Evolutionary conservation across 1,139 yeast species (phyloP), one percentile per base, ranked within the genome.

Genomic region (Protomyces lactucae-debilis): DNA sequence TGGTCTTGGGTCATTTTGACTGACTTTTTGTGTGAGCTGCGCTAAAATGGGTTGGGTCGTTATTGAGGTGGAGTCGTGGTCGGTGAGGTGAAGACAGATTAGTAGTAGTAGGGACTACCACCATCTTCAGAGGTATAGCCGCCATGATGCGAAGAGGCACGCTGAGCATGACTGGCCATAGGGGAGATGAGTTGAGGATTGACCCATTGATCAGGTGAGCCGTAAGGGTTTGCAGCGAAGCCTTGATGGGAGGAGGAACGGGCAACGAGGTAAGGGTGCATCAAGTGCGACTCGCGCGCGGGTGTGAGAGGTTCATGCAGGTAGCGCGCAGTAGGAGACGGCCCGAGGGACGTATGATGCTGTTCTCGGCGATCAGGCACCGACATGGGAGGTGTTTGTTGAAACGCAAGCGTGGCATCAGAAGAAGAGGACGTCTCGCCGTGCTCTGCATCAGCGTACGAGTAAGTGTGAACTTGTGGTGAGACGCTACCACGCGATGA

Each of bases 111-210:
- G 23, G 48, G 25, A 21, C 25, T 43, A 21, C 48, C 48, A 21
- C 21, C 32, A 28, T 28, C 25, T 10, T 43, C 48, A 18, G 48
- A 43, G 48, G 48, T 43, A 18, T 16, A 18, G 48, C 25, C 48
- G n/a, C 48, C 48, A 21, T 43, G 21, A 18, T 43, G 48, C 25
- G 48, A 43, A 10, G 48, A 16, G 21, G 48, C 48, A 10, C 48
- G 48, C 25, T 43, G 48, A 18, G 25, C 25, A 16, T 43, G 48
- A 18, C 48, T 59, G 55, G 61, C 55, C 32, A 28, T 28, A 21
- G 61, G 61, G 14, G 52, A 39, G 57, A 59, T 52, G 23, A 59
- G 25, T 16, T 46, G 35, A n/a, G 57, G 56, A 43, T 59, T 59
- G 57, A 59, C 52, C 57, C 57, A 59, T 48, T 43, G 48, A 43